Evolutionary conservation across 345 rosid species (phyloP).

Genomic region (Ceriops decandra): DNA sequence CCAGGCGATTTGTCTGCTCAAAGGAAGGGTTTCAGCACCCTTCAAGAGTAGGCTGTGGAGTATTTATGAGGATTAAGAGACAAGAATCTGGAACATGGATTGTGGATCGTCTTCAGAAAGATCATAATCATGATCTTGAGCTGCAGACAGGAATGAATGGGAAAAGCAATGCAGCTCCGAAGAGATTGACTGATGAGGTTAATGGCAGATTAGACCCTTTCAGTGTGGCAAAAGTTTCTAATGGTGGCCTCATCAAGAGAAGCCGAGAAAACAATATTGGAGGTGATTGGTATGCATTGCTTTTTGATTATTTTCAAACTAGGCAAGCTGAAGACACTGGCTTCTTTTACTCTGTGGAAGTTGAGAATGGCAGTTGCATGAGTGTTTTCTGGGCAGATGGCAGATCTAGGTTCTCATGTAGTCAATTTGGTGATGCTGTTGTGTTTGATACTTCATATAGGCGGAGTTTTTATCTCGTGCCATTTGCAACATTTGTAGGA

Average conservation of each 20-base stretch:
- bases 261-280: conserved; percentile 50
- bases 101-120: conserved; percentile 70
- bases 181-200: conserved; percentile 52
- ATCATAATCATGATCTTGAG: conserved; percentile 77
- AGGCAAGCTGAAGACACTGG: conserved; percentile 82
- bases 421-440: conserved; percentile 77
- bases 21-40: conserved; percentile 98
- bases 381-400: conserved; percentile 91
- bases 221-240: conserved; percentile 40
- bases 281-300: conserved; percentile 64
- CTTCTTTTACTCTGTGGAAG: conserved; percentile 68
- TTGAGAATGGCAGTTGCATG: conserved; percentile 57
- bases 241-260: conserved; percentile 28
- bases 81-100: conserved; percentile 79
- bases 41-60: conserved; percentile 86
- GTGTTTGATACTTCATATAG: conserved; percentile 76
- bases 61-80: conserved; percentile 89
- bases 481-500: conserved; percentile 79
- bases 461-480: conserved; percentile 50
- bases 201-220: conserved; percentile 45
- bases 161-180: conserved; percentile 39
- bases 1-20: conserved; percentile 85
- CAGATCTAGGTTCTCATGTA: conserved; percentile 77
- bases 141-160: conserved; percentile 27
- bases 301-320: conserved; percentile 68